These are phyloP conservation scores for Boletus tylopilopsis DNA, from an alignment of 768 basidiomycete genomes.

Conservation along the genomic window DNA sequence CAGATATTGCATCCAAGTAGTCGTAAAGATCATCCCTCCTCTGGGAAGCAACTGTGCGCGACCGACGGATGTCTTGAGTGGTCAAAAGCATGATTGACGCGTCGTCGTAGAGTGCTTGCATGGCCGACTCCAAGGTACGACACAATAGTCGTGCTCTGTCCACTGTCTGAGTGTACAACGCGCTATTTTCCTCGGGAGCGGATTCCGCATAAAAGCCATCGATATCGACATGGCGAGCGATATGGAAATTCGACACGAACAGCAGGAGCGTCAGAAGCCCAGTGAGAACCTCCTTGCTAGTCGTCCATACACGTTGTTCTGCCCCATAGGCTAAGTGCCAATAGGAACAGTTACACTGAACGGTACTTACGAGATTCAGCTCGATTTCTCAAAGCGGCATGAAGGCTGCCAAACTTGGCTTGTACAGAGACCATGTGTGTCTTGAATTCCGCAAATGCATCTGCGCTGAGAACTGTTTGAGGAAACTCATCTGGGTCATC, in stretches of 20 bases:
- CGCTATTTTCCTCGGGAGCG: slow-evolving; percentile 38
- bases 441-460: slow-evolving; percentile 53
- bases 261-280: slow-evolving; percentile 56
- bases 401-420: slow-evolving; percentile 40
- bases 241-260: slow-evolving; percentile 64
- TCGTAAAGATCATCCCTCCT: slow-evolving; percentile 32
- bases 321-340: slow-evolving; percentile 4
- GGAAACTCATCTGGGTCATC: slow-evolving; percentile 47
- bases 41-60: not conserved
- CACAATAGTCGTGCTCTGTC: slow-evolving; percentile 65
- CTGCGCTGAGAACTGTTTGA: slow-evolving; percentile 44
- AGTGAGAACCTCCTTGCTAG: slow-evolving; percentile 50
- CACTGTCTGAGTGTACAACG: slow-evolving; percentile 60
- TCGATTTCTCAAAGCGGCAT: slow-evolving; percentile 22
- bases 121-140: slow-evolving; percentile 62
- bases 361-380: slow-evolving; percentile 22
- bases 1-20: slow-evolving; percentile 46
- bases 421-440: slow-evolving; percentile 46
- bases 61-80: slow-evolving; percentile 40
- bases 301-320: slow-evolving; percentile 30
- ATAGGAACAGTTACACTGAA: not conserved
- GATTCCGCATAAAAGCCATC: slow-evolving; percentile 62
- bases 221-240: slow-evolving; percentile 80
- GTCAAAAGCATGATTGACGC: slow-evolving; percentile 55
- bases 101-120: slow-evolving; percentile 77